Evolutionary conservation across 805 yeast genomes (phyloP).

Genomic region (Metschnikowia koreensis): DNA sequence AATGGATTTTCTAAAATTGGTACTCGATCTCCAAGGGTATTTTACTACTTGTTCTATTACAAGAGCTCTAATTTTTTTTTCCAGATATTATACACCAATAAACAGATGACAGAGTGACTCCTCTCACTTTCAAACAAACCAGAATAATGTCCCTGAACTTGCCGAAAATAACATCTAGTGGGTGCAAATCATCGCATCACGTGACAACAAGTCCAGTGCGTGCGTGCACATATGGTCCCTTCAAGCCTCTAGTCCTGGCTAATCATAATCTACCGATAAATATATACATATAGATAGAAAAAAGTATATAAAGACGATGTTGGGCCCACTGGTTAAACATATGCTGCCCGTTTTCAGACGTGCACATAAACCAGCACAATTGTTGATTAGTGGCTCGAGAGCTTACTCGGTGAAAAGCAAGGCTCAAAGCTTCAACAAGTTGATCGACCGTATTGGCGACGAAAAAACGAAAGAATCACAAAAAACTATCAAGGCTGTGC

Average conservation of each 20-base stretch:
- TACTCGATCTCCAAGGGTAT: too few relatives aligned
- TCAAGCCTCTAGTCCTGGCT: too few relatives aligned
- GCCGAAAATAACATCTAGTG: not conserved
- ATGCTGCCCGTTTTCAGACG: not conserved
- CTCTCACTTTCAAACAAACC: too few relatives aligned
- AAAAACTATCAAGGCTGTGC: conserved; percentile 24
- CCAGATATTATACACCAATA: too few relatives aligned
- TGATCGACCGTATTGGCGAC: conserved; percentile 32
- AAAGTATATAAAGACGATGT: not conserved
- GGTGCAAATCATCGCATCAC: not conserved
- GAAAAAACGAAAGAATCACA: conserved; percentile 32
- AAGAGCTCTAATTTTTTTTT: too few relatives aligned
- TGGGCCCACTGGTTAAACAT: not conserved
- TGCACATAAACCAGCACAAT: not conserved
- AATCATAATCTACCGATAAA: too few relatives aligned
- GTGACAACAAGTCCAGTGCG: not conserved
- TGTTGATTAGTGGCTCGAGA: not conserved
- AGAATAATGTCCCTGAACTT: too few relatives aligned
- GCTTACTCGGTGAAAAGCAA: conserved; percentile 11
- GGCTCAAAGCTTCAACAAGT: conserved; percentile 22
- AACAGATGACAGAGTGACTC: too few relatives aligned
- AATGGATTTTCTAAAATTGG: too few relatives aligned
- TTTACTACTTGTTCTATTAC: too few relatives aligned
- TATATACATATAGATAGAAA: too few relatives aligned
- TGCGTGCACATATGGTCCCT: too few relatives aligned